phyloP scores from a whole-genome alignment of 2,329 filamentous ascomycete genomes.

The Talaromyces rugulosus region DNA sequence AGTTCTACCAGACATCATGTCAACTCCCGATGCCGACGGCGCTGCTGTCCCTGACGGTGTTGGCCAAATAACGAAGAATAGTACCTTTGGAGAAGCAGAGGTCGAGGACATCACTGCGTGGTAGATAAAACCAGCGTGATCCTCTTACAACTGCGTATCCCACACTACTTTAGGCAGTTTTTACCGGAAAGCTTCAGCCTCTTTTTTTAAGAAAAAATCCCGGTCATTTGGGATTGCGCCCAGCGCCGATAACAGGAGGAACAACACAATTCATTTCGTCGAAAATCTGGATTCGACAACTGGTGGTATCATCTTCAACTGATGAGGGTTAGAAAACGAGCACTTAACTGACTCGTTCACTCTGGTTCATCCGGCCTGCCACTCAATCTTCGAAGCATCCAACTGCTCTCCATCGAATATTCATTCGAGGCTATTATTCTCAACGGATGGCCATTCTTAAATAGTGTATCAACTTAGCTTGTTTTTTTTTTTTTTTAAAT shows the following conservation, averaged over 20 bases:
- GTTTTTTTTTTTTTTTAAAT: neutral
- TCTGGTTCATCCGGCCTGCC: constrained; percentile 31
- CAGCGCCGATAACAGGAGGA: neutral
- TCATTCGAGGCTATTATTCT: neutral
- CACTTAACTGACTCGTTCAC: constrained; percentile 38
- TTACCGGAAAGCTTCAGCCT: neutral
- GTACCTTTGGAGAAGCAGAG: constrained; percentile 92
- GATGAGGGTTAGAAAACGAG: constrained; percentile 30
- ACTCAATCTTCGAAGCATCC: constrained; percentile 34
- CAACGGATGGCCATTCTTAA: neutral
- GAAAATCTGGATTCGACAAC: constrained; percentile 3
- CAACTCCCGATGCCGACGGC: constrained; percentile 49
- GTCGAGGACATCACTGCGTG: constrained; percentile 95
- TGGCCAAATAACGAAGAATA: constrained; percentile 72
- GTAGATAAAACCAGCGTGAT: constrained; percentile 44
- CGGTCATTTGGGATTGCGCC: neutral
- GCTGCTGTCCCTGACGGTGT: constrained; percentile 48
- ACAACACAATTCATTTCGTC: neutral
- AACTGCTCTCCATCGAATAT: constrained; percentile 37
- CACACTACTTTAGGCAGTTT: neutral
- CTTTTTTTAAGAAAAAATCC: neutral
- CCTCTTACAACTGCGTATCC: neutral
- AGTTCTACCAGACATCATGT: constrained; percentile 85
- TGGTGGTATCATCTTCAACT: constrained; percentile 23
- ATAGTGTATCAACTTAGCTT: neutral